These are phyloP conservation scores for Umbelopsis sp. DNA, from an alignment of 192 early-diverging fungal species.

Conservation along the genomic window DNA sequence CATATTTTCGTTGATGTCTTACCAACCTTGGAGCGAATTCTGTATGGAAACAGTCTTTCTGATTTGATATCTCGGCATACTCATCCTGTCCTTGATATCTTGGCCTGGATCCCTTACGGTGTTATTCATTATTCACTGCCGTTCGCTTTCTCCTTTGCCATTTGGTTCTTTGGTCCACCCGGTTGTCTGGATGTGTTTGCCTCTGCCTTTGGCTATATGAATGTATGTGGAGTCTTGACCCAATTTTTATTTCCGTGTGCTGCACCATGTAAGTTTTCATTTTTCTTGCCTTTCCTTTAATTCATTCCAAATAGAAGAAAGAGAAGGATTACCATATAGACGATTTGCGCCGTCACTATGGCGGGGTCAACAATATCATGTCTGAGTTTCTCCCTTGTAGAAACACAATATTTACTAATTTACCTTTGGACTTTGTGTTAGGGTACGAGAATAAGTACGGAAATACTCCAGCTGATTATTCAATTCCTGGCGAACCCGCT, in stretches of 20 bases:
- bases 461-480: slow-evolving; percentile 60
- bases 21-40: slow-evolving; percentile 64
- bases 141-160: slow-evolving; percentile 48
- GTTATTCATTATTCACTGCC: slow-evolving; percentile 73
- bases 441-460: slow-evolving; percentile 74
- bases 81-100: slow-evolving; percentile 54
- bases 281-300: no score
- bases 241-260: slow-evolving; percentile 68
- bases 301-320: background rate
- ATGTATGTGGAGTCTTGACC: slow-evolving; percentile 68
- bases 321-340: background rate
- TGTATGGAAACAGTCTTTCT: slow-evolving; percentile 68
- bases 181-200: slow-evolving; percentile 54
- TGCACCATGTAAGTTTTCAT: slow-evolving; percentile 61
- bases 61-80: slow-evolving; percentile 59
- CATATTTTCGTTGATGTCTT: slow-evolving; percentile 66
- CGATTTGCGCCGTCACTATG: no score
- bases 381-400: background rate
- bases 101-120: slow-evolving; percentile 76
- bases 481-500: slow-evolving; percentile 68
- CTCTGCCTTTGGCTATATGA: slow-evolving; percentile 67
- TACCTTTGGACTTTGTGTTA: slow-evolving; percentile 19
- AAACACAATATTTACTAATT: background rate
- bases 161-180: slow-evolving; percentile 55
- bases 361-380: no score